Evolutionary conservation across 129 eudicot species (phyloP).

Genomic region (Centella asiatica): DNA sequence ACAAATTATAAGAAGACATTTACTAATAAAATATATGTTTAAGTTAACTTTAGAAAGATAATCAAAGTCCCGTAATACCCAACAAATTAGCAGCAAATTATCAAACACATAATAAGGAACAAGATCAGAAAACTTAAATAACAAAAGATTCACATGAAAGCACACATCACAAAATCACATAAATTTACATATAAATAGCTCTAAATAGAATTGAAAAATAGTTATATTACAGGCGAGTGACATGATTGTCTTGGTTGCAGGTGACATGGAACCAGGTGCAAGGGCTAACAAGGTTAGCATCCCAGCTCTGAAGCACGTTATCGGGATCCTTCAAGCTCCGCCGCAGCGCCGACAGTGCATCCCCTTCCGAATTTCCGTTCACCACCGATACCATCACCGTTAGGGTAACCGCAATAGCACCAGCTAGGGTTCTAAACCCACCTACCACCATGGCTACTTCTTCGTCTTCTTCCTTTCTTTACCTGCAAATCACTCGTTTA

Average conservation of each 20-base stretch:
- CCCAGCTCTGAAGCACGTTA: slow-evolving; percentile 90
- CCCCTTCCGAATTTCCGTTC: slow-evolving; percentile 66
- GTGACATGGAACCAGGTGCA: slow-evolving; percentile 96
- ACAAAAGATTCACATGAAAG: too few relatives aligned
- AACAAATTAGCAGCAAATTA: too few relatives aligned
- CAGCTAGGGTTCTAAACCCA: slow-evolving; percentile 2
- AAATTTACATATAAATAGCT: too few relatives aligned
- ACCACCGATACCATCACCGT: slow-evolving; percentile 9
- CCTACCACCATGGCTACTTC: slow-evolving; percentile 9
- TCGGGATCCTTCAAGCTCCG: slow-evolving; percentile 79
- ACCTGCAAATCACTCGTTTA: background rate
- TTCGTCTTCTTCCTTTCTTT: background rate
- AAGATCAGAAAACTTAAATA: too few relatives aligned
- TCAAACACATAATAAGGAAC: too few relatives aligned
- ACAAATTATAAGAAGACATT: background rate
- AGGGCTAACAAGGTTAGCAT: slow-evolving; percentile 77
- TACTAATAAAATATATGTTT: too few relatives aligned
- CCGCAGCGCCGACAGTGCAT: slow-evolving; percentile 78
- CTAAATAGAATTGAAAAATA: too few relatives aligned
- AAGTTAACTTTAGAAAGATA: too few relatives aligned
- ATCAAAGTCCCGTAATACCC: too few relatives aligned
- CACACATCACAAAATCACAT: too few relatives aligned
- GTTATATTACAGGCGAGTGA: slow-evolving; percentile 60
- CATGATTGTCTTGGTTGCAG: slow-evolving; percentile 66
- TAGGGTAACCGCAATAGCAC: background rate